Evolutionary conservation across 2,329 filamentous ascomycete genomes (phyloP).

Genomic region (Cercospora beticola): DNA sequence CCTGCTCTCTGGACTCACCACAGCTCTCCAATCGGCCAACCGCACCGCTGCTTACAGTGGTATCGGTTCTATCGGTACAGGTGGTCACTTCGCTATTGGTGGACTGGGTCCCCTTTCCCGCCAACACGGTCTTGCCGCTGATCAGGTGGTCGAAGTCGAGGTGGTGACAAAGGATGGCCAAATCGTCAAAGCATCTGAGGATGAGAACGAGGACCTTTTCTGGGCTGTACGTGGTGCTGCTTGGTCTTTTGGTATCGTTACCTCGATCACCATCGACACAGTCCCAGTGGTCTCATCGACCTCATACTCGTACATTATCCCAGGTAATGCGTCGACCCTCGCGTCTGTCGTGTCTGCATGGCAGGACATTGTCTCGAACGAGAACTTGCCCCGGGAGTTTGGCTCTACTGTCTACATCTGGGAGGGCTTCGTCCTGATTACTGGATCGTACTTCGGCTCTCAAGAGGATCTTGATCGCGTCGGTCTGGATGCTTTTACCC

Average conservation of each 20-base stretch:
- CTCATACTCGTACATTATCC: conserved; percentile 23
- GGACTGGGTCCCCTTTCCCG: conserved; percentile 48
- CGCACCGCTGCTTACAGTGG: conserved; percentile 7
- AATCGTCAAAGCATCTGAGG: conserved; percentile 40
- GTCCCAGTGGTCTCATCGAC: conserved; percentile 23
- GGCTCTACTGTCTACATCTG: conserved; percentile 22
- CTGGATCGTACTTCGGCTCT: conserved; percentile 21
- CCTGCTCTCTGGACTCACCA: conserved; percentile 9
- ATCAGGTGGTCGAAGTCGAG: conserved; percentile 45
- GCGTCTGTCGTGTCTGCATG: conserved; percentile 15
- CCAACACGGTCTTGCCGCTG: conserved; percentile 54
- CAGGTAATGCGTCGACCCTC: conserved; percentile 12
- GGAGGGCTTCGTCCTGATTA: conserved; percentile 18
- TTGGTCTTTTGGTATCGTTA: conserved; percentile 31
- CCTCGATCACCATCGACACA: conserved; percentile 26
- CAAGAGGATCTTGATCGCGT: conserved; percentile 21
- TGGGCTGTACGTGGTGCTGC: conserved; percentile 31
- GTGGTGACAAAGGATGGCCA: conserved; percentile 44
- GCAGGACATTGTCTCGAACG: conserved; percentile 21
- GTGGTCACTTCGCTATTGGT: conserved; percentile 22
- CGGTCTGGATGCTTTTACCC: neutral
- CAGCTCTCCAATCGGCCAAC: neutral
- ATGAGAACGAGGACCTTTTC: conserved; percentile 29
- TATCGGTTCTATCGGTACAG: conserved; percentile 16
- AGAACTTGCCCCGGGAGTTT: conserved; percentile 20